A percentile compares a stretch with the other conserved stretches of the same genome.
Conservation (phyloP, 2,329 filamentous ascomycete genomes). For the Tolypocladium nubicola region DNA sequence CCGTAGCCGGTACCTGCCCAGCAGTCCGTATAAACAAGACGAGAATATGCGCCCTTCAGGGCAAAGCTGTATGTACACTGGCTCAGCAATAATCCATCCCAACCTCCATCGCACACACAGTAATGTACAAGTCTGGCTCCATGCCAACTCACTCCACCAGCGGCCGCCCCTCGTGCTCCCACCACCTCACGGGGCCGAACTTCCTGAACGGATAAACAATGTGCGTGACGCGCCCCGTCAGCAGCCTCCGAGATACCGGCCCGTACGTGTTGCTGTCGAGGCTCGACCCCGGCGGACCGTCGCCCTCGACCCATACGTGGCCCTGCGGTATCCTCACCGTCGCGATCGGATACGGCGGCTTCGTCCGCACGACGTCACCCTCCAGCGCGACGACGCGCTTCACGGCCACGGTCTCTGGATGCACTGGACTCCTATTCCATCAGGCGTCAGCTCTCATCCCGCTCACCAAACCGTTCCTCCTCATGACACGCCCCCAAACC, state of each 20-base stretch:
- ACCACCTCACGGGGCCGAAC: conserved; percentile 47
- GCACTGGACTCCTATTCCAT: conserved; percentile 52
- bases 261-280: conserved; percentile 87
- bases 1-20: no score
- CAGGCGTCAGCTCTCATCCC: background rate
- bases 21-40: no score
- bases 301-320: conserved; percentile 93
- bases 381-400: conserved; percentile 78
- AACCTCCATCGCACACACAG: background rate
- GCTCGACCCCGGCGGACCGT: conserved; percentile 60
- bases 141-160: background rate
- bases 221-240: conserved; percentile 64
- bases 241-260: conserved; percentile 63
- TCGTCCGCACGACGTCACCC: conserved; percentile 65
- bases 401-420: conserved; percentile 59
- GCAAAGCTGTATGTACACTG: background rate
- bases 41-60: no score
- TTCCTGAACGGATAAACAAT: conserved; percentile 59
- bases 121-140: background rate
- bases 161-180: conserved; percentile 32
- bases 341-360: conserved; percentile 44
- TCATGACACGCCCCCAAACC: background rate
- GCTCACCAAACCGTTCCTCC: background rate
- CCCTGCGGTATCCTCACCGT: conserved; percentile 62
- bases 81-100: background rate